These are phyloP conservation scores for Syncephalastrum monosporum DNA, from an alignment of 371 early-diverging fungal species.

Conservation along the genomic window DNA sequence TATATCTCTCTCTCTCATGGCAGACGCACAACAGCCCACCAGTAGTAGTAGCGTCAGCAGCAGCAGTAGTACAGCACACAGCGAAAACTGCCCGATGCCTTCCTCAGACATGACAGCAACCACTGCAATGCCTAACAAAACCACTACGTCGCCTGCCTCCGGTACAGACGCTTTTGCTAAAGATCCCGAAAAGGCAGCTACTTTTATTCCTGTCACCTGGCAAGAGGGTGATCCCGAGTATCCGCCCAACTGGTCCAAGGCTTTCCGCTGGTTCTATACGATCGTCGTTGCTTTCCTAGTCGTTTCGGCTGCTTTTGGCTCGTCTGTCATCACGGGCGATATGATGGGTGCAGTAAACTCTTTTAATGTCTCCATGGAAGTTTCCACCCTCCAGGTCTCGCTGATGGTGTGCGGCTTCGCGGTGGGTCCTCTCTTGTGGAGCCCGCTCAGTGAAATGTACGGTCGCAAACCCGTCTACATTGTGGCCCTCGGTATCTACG, in stretches of 20 bases:
- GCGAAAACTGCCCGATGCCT: too few species aligned
- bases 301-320: slow-evolving; percentile 43
- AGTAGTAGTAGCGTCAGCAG: too few species aligned
- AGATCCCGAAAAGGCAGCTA: slow-evolving; percentile 15
- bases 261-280: slow-evolving; percentile 29
- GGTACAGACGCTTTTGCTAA: not conserved
- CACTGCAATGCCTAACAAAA: too few species aligned
- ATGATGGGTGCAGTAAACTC: slow-evolving; percentile 22
- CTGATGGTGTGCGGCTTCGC: slow-evolving; percentile 49
- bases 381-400: slow-evolving; percentile 41
- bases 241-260: slow-evolving; percentile 41
- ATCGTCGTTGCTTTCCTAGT: slow-evolving; percentile 36
- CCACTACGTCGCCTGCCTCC: too few species aligned
- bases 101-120: too few species aligned
- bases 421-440: slow-evolving; percentile 48
- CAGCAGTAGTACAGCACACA: too few species aligned
- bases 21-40: too few species aligned
- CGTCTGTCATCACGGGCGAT: slow-evolving; percentile 37
- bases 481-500: slow-evolving; percentile 29
- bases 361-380: slow-evolving; percentile 34
- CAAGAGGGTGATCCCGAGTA: slow-evolving; percentile 40
- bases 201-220: slow-evolving; percentile 34
- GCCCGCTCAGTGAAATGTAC: slow-evolving; percentile 38
- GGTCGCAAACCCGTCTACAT: slow-evolving; percentile 42
- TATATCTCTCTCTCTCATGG: too few species aligned